Evolutionary conservation across 108 stramenopile species (phyloP).

Genomic region (Nitzschia sp.): DNA sequence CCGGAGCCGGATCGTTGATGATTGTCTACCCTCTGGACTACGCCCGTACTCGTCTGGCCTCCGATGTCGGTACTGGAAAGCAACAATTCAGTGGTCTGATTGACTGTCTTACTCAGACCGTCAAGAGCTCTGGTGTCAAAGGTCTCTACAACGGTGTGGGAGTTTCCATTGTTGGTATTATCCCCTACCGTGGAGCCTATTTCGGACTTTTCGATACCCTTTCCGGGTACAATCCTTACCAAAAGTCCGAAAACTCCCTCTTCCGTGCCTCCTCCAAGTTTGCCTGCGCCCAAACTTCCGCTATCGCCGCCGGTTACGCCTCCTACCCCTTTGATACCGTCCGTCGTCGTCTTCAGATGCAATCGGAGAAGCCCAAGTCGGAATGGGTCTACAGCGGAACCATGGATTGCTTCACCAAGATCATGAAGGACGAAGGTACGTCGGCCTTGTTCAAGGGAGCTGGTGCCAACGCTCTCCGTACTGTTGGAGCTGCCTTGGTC

Average conservation of each 20-base stretch:
- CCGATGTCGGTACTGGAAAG: constrained; percentile 95
- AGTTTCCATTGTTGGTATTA: constrained; percentile 94
- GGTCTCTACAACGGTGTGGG: constrained; percentile 99
- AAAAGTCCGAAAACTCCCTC: constrained; percentile 84
- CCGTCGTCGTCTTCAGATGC: constrained; percentile 99
- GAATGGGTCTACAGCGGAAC: constrained; percentile 97
- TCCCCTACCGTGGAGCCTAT: constrained; percentile 98
- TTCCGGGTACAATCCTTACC: constrained; percentile 96
- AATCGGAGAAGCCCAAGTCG: constrained; percentile 95
- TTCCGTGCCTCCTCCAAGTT: constrained; percentile 95
- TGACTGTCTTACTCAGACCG: constrained; percentile 96
- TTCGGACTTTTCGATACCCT: constrained; percentile 99
- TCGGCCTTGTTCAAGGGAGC: constrained; percentile 98
- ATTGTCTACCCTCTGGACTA: constrained; percentile 99
- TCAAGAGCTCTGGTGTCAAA: constrained; percentile 78
- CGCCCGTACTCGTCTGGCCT: constrained; percentile 98
- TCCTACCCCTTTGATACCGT: constrained; percentile 99
- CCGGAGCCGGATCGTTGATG: constrained; percentile 94
- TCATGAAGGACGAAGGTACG: constrained; percentile 92
- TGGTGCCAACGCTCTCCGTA: constrained; percentile 98
- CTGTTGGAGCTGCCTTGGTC: constrained; percentile 94
- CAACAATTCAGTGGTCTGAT: constrained; percentile 95
- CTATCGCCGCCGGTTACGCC: constrained; percentile 92
- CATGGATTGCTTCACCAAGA: constrained; percentile 95
- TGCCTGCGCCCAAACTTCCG: constrained; percentile 93